Base-by-base conservation (phyloP, 176 grass and related monocot genomes). In the Juncus inflexus region DNA sequence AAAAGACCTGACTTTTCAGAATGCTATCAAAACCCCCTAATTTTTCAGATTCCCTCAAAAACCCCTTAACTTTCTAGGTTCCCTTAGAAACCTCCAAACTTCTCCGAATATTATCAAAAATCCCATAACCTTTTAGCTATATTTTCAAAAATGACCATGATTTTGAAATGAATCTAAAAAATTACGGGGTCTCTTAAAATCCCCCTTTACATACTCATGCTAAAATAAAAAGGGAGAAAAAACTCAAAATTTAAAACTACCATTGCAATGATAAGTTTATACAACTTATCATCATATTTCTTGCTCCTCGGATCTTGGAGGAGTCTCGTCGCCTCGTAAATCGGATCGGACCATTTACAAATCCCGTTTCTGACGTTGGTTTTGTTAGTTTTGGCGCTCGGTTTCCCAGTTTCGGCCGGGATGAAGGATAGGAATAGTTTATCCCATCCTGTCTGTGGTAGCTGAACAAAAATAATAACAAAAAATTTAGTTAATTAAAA, bases 311-410 rank as follows among this genome's bases (percentile, higher is more conserved):
- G 43, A 84, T 99, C 88, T 76, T 84, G 94, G 77, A 99, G 77
- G 78, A 99, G 88, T 40, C 88, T 87, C 63, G 94, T 92, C 43
- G 88, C 87, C 84, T 99, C 94, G 73, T 99, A 99, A 60, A 99
- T 92, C 69, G 94, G 94, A 78, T 99, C 94, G 35, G 94, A 64
- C 94, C 94, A 99, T 83, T 86, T 99, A 64, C 94, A 99, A 60
- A 15, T 92, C 60, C 85, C 88, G 69, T 92, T 99, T 61, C 88
- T 86, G 51, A 92, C 88, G 77, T 86, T 99, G 61, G 86, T 80
- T 81, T 99, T 99, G 72, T 92, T 92, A 84, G 94, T 99, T 76
- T 99, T 99, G 58, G 94, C 85, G 55, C 67, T 89, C 47, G 81
- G 73, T 73, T 99, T 92, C 54, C 89, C 85, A 10, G 83, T 80